phyloP scores from a whole-genome alignment of 2,329 filamentous ascomycete genomes.

The Graphilbum fragrans region DNA sequence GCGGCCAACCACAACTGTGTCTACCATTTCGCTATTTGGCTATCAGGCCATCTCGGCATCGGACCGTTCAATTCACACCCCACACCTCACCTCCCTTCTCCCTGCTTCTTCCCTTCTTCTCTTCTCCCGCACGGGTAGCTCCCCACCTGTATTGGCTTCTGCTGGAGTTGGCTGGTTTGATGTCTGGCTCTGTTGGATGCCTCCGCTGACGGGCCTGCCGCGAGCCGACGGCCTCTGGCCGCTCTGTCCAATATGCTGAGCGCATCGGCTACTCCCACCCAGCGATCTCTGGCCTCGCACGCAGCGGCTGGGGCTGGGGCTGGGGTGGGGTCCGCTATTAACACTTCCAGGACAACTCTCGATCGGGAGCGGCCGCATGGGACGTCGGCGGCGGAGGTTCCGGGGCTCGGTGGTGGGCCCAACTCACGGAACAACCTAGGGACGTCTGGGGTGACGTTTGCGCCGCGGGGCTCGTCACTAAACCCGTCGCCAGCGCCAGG shows the following conservation, averaged over 20 bases:
- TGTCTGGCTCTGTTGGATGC: conserved; percentile 14
- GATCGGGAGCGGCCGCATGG: conserved; percentile 42
- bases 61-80: too few relatives aligned
- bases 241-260: conserved; percentile 34
- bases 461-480: conserved; percentile 55
- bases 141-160: too few relatives aligned
- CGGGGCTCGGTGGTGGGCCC: conserved; percentile 3
- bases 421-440: too few relatives aligned
- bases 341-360: conserved; percentile 29
- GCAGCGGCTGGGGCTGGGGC: conserved; percentile 21
- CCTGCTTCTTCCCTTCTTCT: neutral
- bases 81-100: too few relatives aligned
- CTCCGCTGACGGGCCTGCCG: conserved; percentile 14
- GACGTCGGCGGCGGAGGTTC: conserved; percentile 17
- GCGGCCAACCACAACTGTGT: too few relatives aligned
- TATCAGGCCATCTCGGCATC: too few relatives aligned
- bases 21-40: too few relatives aligned
- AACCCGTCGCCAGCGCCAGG: conserved; percentile 61
- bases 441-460: conserved; percentile 47
- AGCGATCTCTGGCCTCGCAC: conserved; percentile 37
- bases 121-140: too few relatives aligned
- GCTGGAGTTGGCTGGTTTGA: too few relatives aligned
- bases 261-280: conserved; percentile 39
- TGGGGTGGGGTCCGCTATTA: too few relatives aligned
- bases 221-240: conserved; percentile 22